Conservation (phyloP, 768 basidiomycete genomes). For the Rhodotorula graminis region DNA sequence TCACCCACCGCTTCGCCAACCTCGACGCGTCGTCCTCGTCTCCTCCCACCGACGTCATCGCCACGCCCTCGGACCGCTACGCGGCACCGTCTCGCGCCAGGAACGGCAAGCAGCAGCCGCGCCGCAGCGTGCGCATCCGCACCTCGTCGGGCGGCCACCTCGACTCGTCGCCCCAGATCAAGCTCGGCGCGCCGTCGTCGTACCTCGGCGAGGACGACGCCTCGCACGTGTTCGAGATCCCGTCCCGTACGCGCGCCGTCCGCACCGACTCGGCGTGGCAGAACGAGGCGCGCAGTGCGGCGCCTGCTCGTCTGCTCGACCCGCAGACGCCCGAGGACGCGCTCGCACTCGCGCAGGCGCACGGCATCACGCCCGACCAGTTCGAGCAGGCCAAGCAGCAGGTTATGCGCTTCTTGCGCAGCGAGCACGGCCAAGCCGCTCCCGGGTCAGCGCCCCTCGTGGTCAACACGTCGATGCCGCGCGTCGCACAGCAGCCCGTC, state of each 20-base stretch:
- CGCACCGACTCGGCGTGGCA: too few species aligned
- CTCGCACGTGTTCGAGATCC: background rate
- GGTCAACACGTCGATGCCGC: background rate
- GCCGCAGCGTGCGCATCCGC: constrained; percentile 23
- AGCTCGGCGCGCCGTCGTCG: background rate
- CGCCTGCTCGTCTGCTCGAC: background rate
- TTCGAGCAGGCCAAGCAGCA: constrained; percentile 24
- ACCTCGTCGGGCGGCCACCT: constrained; percentile 10
- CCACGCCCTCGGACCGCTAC: constrained; percentile 29
- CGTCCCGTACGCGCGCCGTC: background rate
- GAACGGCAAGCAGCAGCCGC: constrained; percentile 7
- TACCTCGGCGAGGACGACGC: background rate
- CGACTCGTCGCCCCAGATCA: constrained; percentile 22
- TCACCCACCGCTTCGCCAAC: constrained; percentile 10
- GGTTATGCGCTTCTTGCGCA: constrained; percentile 21
- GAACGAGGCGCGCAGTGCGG: background rate
- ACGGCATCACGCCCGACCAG: constrained; percentile 27
- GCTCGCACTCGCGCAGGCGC: constrained; percentile 11
- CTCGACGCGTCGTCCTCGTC: constrained; percentile 31
- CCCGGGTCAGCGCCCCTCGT: background rate
- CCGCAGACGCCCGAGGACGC: background rate
- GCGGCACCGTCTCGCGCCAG: background rate
- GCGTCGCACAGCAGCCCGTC: background rate
- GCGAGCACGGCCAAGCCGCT: background rate
- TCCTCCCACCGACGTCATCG: constrained; percentile 27